Evolutionary conservation across 1,139 yeast genomes (phyloP), one percentile per base, ranked within the genome.

Genomic region (Kluyveromyces sp.): DNA sequence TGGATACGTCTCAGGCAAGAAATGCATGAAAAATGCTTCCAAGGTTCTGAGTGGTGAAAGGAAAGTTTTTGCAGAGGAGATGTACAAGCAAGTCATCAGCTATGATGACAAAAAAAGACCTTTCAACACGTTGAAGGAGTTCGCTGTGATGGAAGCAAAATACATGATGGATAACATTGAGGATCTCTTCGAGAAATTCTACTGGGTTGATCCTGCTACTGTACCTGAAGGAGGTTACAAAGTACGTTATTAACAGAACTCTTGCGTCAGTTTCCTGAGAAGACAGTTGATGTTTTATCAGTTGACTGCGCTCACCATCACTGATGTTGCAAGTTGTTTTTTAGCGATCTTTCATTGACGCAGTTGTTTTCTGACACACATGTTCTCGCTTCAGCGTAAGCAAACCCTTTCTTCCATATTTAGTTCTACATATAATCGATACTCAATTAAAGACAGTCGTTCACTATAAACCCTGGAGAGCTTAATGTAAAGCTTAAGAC

Each of bases 101-200:
- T 38, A 38, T 22, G 30, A 38, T 16, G 41, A 38, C 25, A 38
- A 38, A 17, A 38, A 31, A 19, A 31, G 41, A 31, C 41, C 41
- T 1, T 38, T 30, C 18, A 38, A 38, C 20, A 38, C 41, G 2
- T 32, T 38, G 20, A 38, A 38, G 20, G 41, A 38, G 18, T 38
- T 38, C 16, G 41, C 41, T 8, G 41, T 38, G 2, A 38, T 38
- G 41, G 41, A 38, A 20, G 41, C 32, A 4, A 38, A 38, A 22
- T 38, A 38, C 15, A 22, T 38, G 41, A 38, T 38, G 41, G 41
- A 38, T 18, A 38, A 38, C 35, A 38, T 38, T n/a, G 41, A 38
- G n/a, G 41, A 38, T 15, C 34, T 38, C 12, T 38, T 38, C 13
- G 41, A 22, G 13, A 38, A 38, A 17, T 38, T 38, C 20, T 38